Evolutionary conservation across 257 asterid species (phyloP).

Genomic region (Plectranthus barbatus): DNA sequence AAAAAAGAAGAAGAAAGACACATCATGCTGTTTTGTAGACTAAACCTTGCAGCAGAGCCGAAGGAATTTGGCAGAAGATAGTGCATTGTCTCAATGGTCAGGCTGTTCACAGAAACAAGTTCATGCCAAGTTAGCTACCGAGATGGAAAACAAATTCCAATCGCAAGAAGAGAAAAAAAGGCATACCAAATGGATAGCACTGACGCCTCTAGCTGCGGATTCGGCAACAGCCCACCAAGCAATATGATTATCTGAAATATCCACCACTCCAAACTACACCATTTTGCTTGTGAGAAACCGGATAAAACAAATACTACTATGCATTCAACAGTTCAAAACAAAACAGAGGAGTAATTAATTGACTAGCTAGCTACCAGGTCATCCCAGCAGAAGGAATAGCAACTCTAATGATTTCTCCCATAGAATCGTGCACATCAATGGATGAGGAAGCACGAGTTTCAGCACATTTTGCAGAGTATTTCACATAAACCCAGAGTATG

Average conservation of each 20-base stretch:
- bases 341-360: too few species aligned
- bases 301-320: background rate
- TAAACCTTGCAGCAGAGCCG: slow-evolving; percentile 78
- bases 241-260: slow-evolving; percentile 31
- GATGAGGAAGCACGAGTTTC: slow-evolving; percentile 32
- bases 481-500: slow-evolving; percentile 24
- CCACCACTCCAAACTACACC: slow-evolving; percentile 55
- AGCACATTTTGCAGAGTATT: slow-evolving; percentile 23
- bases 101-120: slow-evolving; percentile 33
- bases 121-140: background rate
- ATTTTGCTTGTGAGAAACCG: background rate
- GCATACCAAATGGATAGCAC: slow-evolving; percentile 39
- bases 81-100: slow-evolving; percentile 46
- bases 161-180: background rate
- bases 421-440: slow-evolving; percentile 19
- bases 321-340: background rate
- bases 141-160: background rate
- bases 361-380: slow-evolving; percentile 38
- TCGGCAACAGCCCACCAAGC: slow-evolving; percentile 32
- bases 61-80: slow-evolving; percentile 51
- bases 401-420: slow-evolving; percentile 28
- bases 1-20: background rate
- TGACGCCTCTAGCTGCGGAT: slow-evolving; percentile 37
- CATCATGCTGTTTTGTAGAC: background rate
- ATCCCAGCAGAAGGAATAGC: slow-evolving; percentile 40